Base-by-base conservation (phyloP, 2,329 filamentous ascomycete genomes). In the Scedosporium boydii region DNA sequence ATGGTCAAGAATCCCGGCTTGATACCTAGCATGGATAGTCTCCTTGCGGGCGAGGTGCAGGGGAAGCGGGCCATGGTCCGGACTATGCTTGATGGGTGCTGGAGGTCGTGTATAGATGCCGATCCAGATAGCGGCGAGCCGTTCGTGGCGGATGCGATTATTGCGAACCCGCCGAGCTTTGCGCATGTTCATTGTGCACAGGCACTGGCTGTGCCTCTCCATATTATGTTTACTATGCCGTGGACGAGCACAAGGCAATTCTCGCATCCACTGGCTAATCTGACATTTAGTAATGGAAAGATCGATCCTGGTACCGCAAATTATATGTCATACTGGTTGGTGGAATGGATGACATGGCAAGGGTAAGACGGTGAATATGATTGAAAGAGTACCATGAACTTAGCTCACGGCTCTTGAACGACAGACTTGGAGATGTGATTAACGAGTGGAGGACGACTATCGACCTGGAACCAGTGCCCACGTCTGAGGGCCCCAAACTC, bases 321-420 rank as follows among this genome's bases (percentile, higher is more conserved):
- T 72, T 91, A 90, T 70, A 90, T 93, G 71, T 88, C 85, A 1
- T 95, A 93, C 70, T 86, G 88, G 0, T 75, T 93, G 42, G 88
- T 93, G 1, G 90, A 93, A 70, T 88, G 91, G 84, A 90, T 93
- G 82, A 89, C 91, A 1, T 96, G 92, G 92, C 91, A 96, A 73
- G 93, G 92, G 56, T 58, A 41, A n/a, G 56, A 14, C 4, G 34
- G 1, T 12, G 34, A 10, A 38, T 14, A 38, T 3, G 3, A 12
- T 12, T 3, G 34, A 38, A 38, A 38, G 3, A 12, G 34, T 4
- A 3, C 34, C 34, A 38, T 4, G 34, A 38, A 38, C 34, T 6
- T 10, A 38, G 10, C 34, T 48, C 44, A 48, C 44, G 18, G 3
- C 44, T 48, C 16, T 48, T 18, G 5, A 18, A 18, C 6, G 9